Base-by-base conservation (phyloP, 441 rosid species). In the Hypseocharis bilobata region DNA sequence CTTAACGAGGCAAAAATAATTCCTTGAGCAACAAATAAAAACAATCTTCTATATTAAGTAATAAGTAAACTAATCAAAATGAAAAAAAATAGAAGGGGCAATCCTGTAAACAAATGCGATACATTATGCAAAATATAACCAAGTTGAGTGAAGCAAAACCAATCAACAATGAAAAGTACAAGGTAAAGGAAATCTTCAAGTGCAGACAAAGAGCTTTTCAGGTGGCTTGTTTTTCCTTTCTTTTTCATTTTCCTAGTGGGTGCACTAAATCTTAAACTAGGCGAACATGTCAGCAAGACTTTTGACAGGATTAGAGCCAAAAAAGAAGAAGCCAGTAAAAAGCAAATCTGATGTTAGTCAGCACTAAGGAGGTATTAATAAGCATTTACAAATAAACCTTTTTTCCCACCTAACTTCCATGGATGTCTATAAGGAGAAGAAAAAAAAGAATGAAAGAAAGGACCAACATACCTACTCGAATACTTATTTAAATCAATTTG, bases 261-360 rank as follows among this genome's bases (percentile, higher is more conserved):
- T 76, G 69, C 63, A 64, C 52, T 58, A 29, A 73, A 65, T 76
- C 81, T 74, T 78, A 77, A 82, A 79, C 72, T 64, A 71, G 67
- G 86, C 34, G 61, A 71, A 60, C 71, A 56, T 83, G 85, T 81
- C 72, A 69, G 78, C 71, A 63, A 70, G 51, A 52, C 28, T 52
- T 73, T 64, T 81, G 79, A 74, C 79, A 80, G 13, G 77, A 76
- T 76, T 76, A 67, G 62, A 80, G 60, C 60, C 62, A 56, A 70
- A 1, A 45, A 14, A 45, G 60, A 11, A 73, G 63, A 66, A 82
- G 70, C 64, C 38, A 64, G 69, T 23, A 3, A 64, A 79, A 70
- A 75, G 76, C 70, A 67, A 73, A 40, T 55, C 57, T 75, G 71
- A 79, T 74, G 78, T 36, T 74, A 25, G 4, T 55, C 22, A 71